phyloP scores from a whole-genome alignment of 257 asterid genomes.

The Salvia splendens region DNA sequence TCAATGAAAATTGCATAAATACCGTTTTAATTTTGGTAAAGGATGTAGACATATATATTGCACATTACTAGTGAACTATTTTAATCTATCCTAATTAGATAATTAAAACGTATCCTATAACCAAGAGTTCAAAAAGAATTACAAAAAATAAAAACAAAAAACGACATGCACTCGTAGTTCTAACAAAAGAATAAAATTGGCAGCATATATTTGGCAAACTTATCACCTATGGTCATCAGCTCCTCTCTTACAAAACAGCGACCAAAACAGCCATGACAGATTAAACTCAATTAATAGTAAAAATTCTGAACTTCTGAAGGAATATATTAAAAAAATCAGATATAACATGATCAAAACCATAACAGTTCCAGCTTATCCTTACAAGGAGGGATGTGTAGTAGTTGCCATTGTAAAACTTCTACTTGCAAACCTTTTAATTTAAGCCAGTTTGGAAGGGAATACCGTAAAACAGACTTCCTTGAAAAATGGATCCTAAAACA shows the following conservation, averaged over 20 bases:
- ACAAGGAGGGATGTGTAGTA: constrained; percentile 6
- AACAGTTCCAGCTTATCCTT: constrained; percentile 27
- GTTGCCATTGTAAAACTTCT: constrained; percentile 18
- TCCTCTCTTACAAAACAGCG: too few species aligned
- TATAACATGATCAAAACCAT: neutral
- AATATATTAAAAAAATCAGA: too few species aligned
- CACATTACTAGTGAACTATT: neutral
- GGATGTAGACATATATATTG: neutral
- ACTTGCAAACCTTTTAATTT: neutral
- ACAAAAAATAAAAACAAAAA: too few species aligned
- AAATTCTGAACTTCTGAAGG: too few species aligned
- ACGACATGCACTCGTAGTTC: too few species aligned
- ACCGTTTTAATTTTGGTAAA: neutral
- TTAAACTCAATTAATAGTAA: too few species aligned
- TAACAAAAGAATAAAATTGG: too few species aligned
- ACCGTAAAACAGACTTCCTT: neutral
- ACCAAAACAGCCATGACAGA: too few species aligned
- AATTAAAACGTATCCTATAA: too few species aligned
- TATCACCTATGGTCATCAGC: too few species aligned
- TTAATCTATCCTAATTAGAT: neutral
- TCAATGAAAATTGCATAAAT: constrained; percentile 1
- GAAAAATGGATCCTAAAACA: constrained; percentile 10
- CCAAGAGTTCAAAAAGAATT: too few species aligned
- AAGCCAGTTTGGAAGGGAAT: neutral
- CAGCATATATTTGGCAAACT: too few species aligned